Percentiles rank a stretch among this genome's conserved stretches.
These are phyloP conservation scores for Serendipita sp. DNA, from an alignment of 768 basidiomycete species.

Conservation along the genomic window DNA sequence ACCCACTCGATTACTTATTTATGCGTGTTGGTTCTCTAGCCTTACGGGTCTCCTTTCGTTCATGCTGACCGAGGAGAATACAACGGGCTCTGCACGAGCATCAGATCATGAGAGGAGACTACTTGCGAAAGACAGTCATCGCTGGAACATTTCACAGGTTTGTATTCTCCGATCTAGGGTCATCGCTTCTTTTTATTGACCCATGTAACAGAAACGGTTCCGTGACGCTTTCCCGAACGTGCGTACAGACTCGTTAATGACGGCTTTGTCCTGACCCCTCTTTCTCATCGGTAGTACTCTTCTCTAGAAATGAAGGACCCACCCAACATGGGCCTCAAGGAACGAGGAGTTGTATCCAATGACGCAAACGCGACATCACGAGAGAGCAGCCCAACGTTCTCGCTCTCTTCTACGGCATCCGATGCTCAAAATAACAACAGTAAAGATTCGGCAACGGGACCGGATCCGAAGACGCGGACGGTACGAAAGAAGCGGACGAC, in stretches of 20 bases:
- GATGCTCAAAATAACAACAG: neutral
- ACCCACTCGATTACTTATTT: too few relatives aligned
- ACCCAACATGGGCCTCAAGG: constrained; percentile 87
- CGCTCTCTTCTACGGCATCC: constrained; percentile 6
- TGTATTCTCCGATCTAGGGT: too few relatives aligned
- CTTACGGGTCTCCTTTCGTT: constrained; percentile 87
- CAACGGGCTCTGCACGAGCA: constrained; percentile 79
- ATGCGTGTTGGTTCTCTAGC: constrained; percentile 37
- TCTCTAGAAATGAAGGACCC: constrained; percentile 47
- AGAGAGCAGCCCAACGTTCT: constrained; percentile 11
- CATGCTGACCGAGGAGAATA: constrained; percentile 94
- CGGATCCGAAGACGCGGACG: constrained; percentile 9
- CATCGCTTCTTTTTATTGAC: too few relatives aligned
- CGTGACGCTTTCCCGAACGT: constrained; percentile 82
- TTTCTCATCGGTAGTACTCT: constrained; percentile 42
- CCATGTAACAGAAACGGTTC: constrained; percentile 37
- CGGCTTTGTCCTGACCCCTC: neutral
- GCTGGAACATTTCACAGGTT: constrained; percentile 60
- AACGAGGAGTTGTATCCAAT: constrained; percentile 36
- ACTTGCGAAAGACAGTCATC: constrained; percentile 66
- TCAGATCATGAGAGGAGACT: constrained; percentile 61
- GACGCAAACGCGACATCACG: constrained; percentile 16
- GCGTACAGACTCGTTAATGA: constrained; percentile 19
- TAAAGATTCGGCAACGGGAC: constrained; percentile 14
- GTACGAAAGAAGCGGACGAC: constrained; percentile 14